Conservation (phyloP, 2,329 filamentous ascomycete species). For the Coniella lustricola region DNA sequence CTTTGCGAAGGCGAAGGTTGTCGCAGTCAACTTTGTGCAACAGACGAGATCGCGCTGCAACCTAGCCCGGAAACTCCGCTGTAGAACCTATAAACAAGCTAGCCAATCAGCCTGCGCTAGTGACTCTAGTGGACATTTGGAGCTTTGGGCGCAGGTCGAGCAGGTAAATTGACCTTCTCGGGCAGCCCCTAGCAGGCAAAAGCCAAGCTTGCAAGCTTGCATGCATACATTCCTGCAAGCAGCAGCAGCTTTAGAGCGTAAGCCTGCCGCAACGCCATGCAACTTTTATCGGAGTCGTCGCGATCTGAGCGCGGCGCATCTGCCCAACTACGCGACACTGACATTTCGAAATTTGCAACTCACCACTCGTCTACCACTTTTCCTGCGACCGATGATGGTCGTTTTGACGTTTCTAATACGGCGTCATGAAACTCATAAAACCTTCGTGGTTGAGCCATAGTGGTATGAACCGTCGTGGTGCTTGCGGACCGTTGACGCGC, state of each 20-base stretch:
- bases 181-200: background rate
- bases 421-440: slow-evolving; percentile 73
- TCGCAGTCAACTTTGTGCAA: background rate
- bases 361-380: background rate
- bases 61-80: too few species aligned
- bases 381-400: slow-evolving; percentile 11
- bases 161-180: background rate
- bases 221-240: too few species aligned
- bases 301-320: slow-evolving; percentile 8
- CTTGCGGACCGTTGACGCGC: slow-evolving; percentile 1
- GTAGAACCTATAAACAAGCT: slow-evolving; percentile 1
- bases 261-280: slow-evolving; percentile 2
- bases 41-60: background rate
- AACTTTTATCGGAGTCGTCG: slow-evolving; percentile 6
- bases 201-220: too few species aligned
- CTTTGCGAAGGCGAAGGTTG: background rate
- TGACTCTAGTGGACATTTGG: background rate
- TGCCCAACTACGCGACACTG: slow-evolving; percentile 12
- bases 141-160: background rate
- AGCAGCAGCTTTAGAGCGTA: slow-evolving; percentile 2
- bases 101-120: slow-evolving; percentile 12
- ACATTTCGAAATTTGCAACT: slow-evolving; percentile 2
- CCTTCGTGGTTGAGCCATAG: slow-evolving; percentile 93
- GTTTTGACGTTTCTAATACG: slow-evolving; percentile 6
- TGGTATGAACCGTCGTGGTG: slow-evolving; percentile 45